These are phyloP conservation scores for Serendipita sp. DNA, from an alignment of 768 basidiomycete species.

Conservation along the genomic window DNA sequence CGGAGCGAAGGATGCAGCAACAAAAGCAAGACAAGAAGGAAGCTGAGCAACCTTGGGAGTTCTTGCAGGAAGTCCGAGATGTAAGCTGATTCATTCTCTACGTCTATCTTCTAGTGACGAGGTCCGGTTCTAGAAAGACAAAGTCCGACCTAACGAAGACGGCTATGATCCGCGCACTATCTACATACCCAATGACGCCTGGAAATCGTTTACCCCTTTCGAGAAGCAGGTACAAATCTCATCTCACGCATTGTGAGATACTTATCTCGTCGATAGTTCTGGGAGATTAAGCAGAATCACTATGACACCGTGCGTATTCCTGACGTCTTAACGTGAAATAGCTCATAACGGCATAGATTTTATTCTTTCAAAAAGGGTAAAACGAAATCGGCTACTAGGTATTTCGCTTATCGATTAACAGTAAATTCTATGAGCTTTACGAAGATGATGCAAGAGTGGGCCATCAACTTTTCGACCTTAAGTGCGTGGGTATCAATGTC, in stretches of 20 bases:
- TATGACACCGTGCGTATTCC: constrained; percentile 61
- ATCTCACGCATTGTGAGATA: not conserved
- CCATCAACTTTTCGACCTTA: constrained; percentile 88
- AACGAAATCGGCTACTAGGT: constrained; percentile 18
- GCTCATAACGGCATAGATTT: constrained; percentile 30
- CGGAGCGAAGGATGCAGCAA: constrained; percentile 57
- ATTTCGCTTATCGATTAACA: constrained; percentile 16
- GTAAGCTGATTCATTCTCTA: constrained; percentile 24
- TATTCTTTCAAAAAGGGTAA: constrained; percentile 98
- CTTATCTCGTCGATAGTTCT: constrained; percentile 33
- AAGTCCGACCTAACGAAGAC: constrained; percentile 56
- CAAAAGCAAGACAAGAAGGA: constrained; percentile 75
- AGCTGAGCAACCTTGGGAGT: constrained; percentile 58
- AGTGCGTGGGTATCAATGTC: constrained; percentile 19
- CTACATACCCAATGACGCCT: constrained; percentile 56
- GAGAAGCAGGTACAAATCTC: constrained; percentile 56
- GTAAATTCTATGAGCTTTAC: constrained; percentile 68
- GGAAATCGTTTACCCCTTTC: constrained; percentile 82
- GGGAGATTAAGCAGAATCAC: constrained; percentile 94
- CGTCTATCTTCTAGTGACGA: not conserved
- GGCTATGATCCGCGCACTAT: constrained; percentile 86
- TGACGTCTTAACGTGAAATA: constrained; percentile 16
- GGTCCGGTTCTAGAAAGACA: constrained; percentile 48
- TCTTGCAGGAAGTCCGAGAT: constrained; percentile 57
- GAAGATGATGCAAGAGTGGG: constrained; percentile 91